Base-by-base conservation (phyloP, 1,284 basidiomycete species). In the Ustilago vetiveriae region DNA sequence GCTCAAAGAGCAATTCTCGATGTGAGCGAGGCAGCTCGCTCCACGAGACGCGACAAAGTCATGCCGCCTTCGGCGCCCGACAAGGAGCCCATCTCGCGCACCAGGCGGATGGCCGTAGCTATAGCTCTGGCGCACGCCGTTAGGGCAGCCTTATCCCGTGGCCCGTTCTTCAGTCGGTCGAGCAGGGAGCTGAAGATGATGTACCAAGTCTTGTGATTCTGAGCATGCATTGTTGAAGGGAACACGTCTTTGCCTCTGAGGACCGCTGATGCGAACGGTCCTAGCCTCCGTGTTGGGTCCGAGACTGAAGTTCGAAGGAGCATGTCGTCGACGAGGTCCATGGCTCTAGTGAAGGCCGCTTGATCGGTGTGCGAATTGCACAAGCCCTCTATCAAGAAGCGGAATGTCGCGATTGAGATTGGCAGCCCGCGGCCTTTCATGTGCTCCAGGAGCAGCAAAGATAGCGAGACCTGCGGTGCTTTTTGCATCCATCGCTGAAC, bases 371-470 rank as follows among this genome's bases (percentile, higher is more conserved):
- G 48, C 13, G 37, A 4, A 42, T 45, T 49, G 30, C 60, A 64
- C 10, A 70, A 50, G 1, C 52, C 60, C 39, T 60, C 56, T 49
- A 70, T 65, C 29, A 70, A 53, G 33, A 38, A 60, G 46, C 48
- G 59, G 39, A 60, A 72, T 2, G 69, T 64, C 3, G 50, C 41
- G 3, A 35, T 8, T 6, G 64, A 54, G 2, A 62, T 65, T 2
- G 62, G 21, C 10, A 78, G 57, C 3, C 37, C 37, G 13, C 41
- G 47, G 7, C 19, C 22, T 3, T 57, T 47, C 69, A 78, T 70
- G 29, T 47, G 52, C 21, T 78, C 65, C 46, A 74, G 56, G 1
- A 78, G 53, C 27, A 66, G 32, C 33, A 76, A 38, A 0, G 69
- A 40, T 1, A 78, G 29, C 3, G 65, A 64, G 16, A 72, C 41